Percentiles rank a stretch among this genome's conserved stretches.
Evolutionary conservation across 139 green algal genomes (phyloP).

Genomic region (Dunaliella primolecta): DNA sequence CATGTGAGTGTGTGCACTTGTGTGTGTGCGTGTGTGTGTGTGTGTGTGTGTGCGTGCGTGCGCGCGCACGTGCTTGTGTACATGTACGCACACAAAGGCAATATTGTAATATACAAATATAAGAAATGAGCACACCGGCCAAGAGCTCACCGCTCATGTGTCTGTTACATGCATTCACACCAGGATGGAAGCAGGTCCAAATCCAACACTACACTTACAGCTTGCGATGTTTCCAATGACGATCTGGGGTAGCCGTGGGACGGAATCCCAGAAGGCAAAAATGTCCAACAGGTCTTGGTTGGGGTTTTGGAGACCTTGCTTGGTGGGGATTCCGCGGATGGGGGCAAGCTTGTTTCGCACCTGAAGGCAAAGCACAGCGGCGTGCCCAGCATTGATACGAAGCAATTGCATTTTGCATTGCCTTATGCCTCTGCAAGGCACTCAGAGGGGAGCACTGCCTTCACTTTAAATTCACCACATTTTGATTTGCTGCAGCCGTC

Average conservation of each 20-base stretch:
- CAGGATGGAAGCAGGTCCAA: too few relatives aligned
- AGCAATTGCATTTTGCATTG: neutral
- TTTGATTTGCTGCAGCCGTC: neutral
- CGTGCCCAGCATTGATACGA: neutral
- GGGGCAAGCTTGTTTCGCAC: slow-evolving; percentile 81
- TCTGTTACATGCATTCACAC: too few relatives aligned
- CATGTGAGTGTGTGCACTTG: too few relatives aligned
- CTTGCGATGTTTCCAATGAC: slow-evolving; percentile 59
- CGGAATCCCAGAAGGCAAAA: slow-evolving; percentile 82
- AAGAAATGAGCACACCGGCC: too few relatives aligned
- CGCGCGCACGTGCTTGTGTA: too few relatives aligned
- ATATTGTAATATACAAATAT: too few relatives aligned
- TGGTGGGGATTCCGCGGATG: slow-evolving; percentile 95
- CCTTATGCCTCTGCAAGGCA: neutral
- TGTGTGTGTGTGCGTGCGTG: too few relatives aligned
- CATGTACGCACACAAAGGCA: too few relatives aligned
- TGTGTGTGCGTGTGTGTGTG: too few relatives aligned
- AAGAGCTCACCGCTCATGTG: too few relatives aligned
- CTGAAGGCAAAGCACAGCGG: neutral
- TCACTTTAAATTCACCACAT: neutral
- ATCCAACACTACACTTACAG: neutral
- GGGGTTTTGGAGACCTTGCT: slow-evolving; percentile 83
- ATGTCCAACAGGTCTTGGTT: slow-evolving; percentile 93
- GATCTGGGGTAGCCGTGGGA: slow-evolving; percentile 63
- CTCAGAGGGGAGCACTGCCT: neutral